A percentile compares a stretch with the other conserved stretches of the same genome.
phyloP scores from a whole-genome alignment of 805 yeast genomes.

The Lipomyces yamanashiensis region DNA sequence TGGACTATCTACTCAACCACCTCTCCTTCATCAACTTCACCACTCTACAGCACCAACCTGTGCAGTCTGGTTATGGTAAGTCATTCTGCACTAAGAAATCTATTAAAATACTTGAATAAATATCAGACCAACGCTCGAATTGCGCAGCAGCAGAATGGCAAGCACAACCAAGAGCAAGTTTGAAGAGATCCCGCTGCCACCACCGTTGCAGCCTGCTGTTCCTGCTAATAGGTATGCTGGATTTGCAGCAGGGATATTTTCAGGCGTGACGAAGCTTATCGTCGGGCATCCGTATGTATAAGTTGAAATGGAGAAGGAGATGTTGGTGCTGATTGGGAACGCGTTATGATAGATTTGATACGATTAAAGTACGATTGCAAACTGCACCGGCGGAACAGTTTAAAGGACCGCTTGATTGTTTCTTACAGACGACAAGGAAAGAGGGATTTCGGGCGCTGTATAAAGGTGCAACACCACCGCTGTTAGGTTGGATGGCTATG shows the following conservation, averaged over 20 bases:
- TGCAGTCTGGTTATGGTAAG: no score
- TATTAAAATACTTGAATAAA: no score
- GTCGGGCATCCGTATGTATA: conserved; percentile 79
- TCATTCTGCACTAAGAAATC: no score
- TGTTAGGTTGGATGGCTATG: conserved; percentile 93
- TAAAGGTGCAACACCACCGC: conserved; percentile 90
- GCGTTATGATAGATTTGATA: conserved; percentile 58
- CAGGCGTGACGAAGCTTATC: conserved; percentile 83
- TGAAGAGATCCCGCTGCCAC: conserved; percentile 27
- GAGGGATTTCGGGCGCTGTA: conserved; percentile 84
- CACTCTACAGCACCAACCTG: no score
- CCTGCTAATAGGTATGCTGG: conserved; percentile 50
- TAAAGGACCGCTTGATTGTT: conserved; percentile 83
- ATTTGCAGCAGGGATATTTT: conserved; percentile 84
- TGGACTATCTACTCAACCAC: no score
- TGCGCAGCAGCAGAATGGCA: neutral
- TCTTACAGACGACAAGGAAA: conserved; percentile 65
- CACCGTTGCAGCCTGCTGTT: conserved; percentile 30
- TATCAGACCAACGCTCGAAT: neutral
- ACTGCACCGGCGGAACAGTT: conserved; percentile 71
- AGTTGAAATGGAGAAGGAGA: neutral
- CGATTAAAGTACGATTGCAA: conserved; percentile 84
- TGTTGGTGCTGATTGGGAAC: neutral
- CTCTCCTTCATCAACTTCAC: no score
- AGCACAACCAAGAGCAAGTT: neutral